A percentile compares a stretch with the other conserved stretches of the same genome.
phyloP scores from a whole-genome alignment of 306 rosid genomes.

The Begonia loranthoides region DNA sequence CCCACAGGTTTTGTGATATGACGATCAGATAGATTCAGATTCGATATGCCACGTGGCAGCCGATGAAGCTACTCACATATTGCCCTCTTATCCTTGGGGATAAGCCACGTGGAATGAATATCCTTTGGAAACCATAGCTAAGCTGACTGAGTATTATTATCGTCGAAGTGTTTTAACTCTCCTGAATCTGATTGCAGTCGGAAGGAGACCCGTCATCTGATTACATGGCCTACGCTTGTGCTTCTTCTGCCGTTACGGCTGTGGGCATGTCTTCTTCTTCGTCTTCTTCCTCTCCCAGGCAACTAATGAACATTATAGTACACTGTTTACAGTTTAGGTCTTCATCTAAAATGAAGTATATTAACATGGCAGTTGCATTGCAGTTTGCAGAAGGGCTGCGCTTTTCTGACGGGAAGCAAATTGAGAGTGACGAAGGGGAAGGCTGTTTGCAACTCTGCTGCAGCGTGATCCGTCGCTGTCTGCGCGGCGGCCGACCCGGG shows the following conservation, averaged over 20 bases:
- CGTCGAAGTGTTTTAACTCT: constrained; percentile 2
- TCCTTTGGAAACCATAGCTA: too few relatives aligned
- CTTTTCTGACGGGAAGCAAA: constrained; percentile 38
- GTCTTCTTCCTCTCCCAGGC: constrained; percentile 42
- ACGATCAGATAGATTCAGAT: constrained; percentile 18
- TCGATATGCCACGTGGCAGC: constrained; percentile 41
- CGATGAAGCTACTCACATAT: constrained; percentile 17
- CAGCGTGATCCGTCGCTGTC: constrained; percentile 16
- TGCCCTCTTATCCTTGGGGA: constrained; percentile 41
- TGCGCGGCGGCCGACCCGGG: constrained; percentile 44
- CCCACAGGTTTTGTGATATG: constrained; percentile 7
- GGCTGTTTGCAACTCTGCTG: constrained; percentile 5
- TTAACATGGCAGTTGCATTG: constrained; percentile 2
- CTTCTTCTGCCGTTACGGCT: constrained; percentile 41
- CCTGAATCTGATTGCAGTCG: background rate
- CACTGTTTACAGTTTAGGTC: background rate
- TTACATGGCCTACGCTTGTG: constrained; percentile 43
- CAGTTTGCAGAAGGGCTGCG: constrained; percentile 43
- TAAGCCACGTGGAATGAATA: constrained; percentile 25
- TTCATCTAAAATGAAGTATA: background rate
- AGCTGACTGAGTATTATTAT: too few relatives aligned
- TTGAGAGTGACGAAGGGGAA: constrained; percentile 27
- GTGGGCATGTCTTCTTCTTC: constrained; percentile 1
- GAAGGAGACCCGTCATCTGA: background rate
- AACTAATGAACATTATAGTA: background rate